Evolutionary conservation across 106 monocot genomes (phyloP).

Genomic region (Cymbidium sinense): DNA sequence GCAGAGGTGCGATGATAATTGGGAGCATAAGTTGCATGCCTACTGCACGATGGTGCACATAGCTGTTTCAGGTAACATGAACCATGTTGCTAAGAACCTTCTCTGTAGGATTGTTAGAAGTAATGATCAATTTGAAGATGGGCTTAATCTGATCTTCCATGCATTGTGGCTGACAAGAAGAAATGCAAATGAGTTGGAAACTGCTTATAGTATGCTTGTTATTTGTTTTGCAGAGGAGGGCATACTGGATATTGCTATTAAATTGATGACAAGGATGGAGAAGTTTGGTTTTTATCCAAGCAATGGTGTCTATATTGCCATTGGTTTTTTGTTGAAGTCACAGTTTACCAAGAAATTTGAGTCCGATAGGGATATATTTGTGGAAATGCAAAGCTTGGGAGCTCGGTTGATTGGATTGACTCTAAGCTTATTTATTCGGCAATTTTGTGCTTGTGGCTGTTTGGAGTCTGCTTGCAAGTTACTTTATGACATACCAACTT

Average conservation of each 20-base stretch:
- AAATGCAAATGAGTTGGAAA: slow-evolving; percentile 8
- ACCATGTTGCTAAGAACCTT: slow-evolving; percentile 30
- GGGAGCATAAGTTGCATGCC: slow-evolving; percentile 10
- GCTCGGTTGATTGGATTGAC: not conserved
- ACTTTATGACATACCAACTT: slow-evolving; percentile 14
- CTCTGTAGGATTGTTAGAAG: slow-evolving; percentile 11
- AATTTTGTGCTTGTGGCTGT: slow-evolving; percentile 18
- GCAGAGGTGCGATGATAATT: slow-evolving; percentile 10
- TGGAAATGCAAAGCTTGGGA: slow-evolving; percentile 15
- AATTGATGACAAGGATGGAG: slow-evolving; percentile 16
- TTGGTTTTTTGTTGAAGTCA: slow-evolving; percentile 13
- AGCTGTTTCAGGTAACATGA: slow-evolving; percentile 41
- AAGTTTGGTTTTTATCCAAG: slow-evolving; percentile 24
- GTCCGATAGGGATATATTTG: slow-evolving; percentile 21
- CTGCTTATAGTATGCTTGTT: slow-evolving; percentile 46
- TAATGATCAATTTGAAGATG: not conserved
- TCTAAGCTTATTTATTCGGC: slow-evolving; percentile 32
- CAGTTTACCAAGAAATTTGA: slow-evolving; percentile 18
- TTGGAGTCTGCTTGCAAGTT: slow-evolving; percentile 33
- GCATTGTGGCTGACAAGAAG: slow-evolving; percentile 22
- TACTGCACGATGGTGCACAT: slow-evolving; percentile 40
- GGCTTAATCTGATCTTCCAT: slow-evolving; percentile 14
- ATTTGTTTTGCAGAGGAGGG: slow-evolving; percentile 24
- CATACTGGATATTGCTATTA: slow-evolving; percentile 17
- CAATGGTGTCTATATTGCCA: slow-evolving; percentile 11